Conservation (phyloP, 208 protist species). For the Entamoeba moshkovskii region DNA sequence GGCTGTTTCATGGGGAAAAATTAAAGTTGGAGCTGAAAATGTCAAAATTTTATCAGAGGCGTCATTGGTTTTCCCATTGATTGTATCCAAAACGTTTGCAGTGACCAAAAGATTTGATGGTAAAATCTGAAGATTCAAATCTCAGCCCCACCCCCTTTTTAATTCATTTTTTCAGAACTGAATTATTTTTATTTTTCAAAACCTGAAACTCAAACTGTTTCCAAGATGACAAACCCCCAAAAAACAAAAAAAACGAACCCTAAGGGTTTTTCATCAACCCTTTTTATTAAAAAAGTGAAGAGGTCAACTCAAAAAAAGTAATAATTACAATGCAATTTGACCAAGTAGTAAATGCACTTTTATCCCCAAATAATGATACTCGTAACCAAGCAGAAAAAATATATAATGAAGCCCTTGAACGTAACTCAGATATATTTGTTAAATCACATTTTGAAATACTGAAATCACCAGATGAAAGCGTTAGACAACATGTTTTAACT, state of each 20-base stretch:
- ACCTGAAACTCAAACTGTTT: too few species aligned
- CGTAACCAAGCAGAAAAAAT: background rate
- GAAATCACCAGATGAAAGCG: background rate
- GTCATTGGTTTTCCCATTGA: conserved; percentile 79
- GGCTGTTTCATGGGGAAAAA: conserved; percentile 91
- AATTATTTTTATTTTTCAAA: too few species aligned
- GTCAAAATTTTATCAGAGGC: conserved; percentile 39
- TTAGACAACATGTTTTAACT: background rate
- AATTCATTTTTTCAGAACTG: too few species aligned
- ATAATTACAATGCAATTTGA: background rate
- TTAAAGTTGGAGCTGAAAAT: background rate
- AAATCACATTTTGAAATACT: background rate
- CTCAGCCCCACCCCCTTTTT: too few species aligned
- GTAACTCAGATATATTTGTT: background rate
- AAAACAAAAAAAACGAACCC: too few species aligned
- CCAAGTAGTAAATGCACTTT: background rate
- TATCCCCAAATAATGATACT: background rate
- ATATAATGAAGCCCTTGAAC: background rate
- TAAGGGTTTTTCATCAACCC: too few species aligned
- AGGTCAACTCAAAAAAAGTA: too few species aligned
- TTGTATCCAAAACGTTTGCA: conserved; percentile 62
- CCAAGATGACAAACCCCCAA: too few species aligned
- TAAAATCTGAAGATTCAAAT: too few species aligned
- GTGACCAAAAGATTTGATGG: background rate
- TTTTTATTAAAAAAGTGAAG: too few species aligned